Evolutionary conservation across 306 rosid species (phyloP).

Genomic region (Rosa chinensis): DNA sequence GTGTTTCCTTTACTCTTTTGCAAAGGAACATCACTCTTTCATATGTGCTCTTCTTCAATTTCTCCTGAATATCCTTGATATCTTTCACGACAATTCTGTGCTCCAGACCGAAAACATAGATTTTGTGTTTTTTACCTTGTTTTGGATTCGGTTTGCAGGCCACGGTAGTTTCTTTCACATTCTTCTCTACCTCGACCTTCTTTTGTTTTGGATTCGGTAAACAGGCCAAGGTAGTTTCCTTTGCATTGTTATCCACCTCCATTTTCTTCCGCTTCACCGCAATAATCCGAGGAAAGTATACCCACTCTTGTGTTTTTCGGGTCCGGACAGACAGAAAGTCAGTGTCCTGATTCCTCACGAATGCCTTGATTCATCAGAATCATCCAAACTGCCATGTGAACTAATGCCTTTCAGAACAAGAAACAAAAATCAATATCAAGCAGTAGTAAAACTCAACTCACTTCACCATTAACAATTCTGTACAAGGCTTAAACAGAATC

Average conservation of each 20-base stretch:
- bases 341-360: not conserved
- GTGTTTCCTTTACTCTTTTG: conserved; percentile 1
- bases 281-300: not conserved
- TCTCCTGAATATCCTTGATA: conserved; percentile 18
- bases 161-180: not conserved
- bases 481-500: not conserved
- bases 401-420: not conserved
- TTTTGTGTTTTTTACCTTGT: not conserved
- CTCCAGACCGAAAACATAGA: conserved; percentile 3
- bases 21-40: conserved; percentile 8
- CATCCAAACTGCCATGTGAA: conserved; percentile 10
- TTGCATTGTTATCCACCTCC: conserved; percentile 8
- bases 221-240: not conserved
- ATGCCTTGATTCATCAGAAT: not conserved
- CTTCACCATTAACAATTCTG: not conserved
- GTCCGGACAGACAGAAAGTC: not conserved
- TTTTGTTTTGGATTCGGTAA: not conserved
- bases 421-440: not conserved
- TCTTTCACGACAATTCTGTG: not conserved
- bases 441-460: not conserved
- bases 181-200: not conserved
- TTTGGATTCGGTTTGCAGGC: not conserved
- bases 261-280: not conserved
- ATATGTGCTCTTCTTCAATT: conserved; percentile 20
- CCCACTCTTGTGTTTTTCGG: not conserved